These are phyloP conservation scores for Cercospora beticola DNA, from an alignment of 2,329 filamentous ascomycete species.

Conservation along the genomic window DNA sequence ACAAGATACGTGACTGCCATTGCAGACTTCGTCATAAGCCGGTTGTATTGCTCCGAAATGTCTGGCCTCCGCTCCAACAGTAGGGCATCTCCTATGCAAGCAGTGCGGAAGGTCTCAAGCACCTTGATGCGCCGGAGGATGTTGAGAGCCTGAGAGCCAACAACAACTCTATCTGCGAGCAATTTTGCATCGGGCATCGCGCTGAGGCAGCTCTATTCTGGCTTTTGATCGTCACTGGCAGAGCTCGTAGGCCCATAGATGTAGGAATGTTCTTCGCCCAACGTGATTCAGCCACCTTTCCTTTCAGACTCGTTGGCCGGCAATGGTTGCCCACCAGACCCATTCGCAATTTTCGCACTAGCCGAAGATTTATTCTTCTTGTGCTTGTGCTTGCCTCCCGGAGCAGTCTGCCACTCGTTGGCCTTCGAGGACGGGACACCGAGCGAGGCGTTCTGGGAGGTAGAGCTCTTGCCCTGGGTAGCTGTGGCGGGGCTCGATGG, in stretches of 20 bases:
- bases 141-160: neutral
- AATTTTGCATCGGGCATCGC: neutral
- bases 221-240: neutral
- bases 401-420: constrained; percentile 33
- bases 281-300: constrained; percentile 43
- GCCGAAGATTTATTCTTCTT: constrained; percentile 38
- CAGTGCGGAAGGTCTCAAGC: neutral
- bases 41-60: neutral
- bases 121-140: neutral
- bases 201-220: neutral
- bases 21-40: neutral
- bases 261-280: neutral
- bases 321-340: constrained; percentile 41
- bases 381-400: constrained; percentile 32
- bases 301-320: constrained; percentile 47
- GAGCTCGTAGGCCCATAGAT: neutral
- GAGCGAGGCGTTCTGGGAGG: constrained; percentile 1
- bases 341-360: constrained; percentile 16
- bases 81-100: neutral
- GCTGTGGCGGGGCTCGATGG: constrained; percentile 13
- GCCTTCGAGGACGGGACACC: constrained; percentile 11
- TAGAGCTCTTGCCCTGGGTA: neutral
- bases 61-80: neutral
- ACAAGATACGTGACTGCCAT: neutral
- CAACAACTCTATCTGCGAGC: neutral